Percentiles rank a stretch among this genome's conserved stretches.
Evolutionary conservation across 2,329 filamentous ascomycete genomes (phyloP).

Genomic region (Colletotrichum sp.): DNA sequence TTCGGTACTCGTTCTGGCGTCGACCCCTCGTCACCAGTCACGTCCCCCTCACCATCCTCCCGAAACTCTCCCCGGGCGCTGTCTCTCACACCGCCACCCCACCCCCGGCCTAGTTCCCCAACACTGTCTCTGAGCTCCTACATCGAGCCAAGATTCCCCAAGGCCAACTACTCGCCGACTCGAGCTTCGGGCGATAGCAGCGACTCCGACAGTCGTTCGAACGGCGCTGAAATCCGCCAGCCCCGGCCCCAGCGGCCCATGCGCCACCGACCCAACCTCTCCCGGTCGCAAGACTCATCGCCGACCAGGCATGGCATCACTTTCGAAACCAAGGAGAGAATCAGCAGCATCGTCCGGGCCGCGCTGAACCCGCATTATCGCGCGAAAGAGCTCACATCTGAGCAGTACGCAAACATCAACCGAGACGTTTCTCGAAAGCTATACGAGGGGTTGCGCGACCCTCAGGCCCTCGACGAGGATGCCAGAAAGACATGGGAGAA

Average conservation of each 20-base stretch:
- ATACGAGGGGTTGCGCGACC: conserved; percentile 71
- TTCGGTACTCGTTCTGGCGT: conserved; percentile 35
- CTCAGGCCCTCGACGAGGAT: conserved; percentile 65
- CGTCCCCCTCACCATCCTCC: conserved; percentile 69
- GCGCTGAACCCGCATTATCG: conserved; percentile 85
- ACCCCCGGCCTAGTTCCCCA: conserved; percentile 69
- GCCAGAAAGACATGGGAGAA: conserved; percentile 75
- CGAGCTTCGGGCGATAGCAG: conserved; percentile 49
- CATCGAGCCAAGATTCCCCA: conserved; percentile 76
- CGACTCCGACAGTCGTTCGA: conserved; percentile 45
- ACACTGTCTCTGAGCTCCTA: conserved; percentile 71
- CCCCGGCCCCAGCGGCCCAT: conserved; percentile 55
- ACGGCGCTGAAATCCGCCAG: conserved; percentile 54
- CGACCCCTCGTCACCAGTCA: conserved; percentile 64
- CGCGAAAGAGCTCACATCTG: conserved; percentile 75
- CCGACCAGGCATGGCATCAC: conserved; percentile 71
- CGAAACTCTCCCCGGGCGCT: conserved; percentile 71
- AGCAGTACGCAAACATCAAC: conserved; percentile 93
- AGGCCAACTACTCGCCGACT: conserved; percentile 74
- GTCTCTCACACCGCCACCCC: conserved; percentile 73
- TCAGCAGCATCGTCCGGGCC: conserved; percentile 85
- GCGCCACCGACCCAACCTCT: conserved; percentile 39
- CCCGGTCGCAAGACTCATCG: conserved; percentile 68
- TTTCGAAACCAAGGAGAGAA: conserved; percentile 83
- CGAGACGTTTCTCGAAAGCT: conserved; percentile 86